Evolutionary conservation across 306 rosid species (phyloP).

Genomic region (Lathyrus aphaca): DNA sequence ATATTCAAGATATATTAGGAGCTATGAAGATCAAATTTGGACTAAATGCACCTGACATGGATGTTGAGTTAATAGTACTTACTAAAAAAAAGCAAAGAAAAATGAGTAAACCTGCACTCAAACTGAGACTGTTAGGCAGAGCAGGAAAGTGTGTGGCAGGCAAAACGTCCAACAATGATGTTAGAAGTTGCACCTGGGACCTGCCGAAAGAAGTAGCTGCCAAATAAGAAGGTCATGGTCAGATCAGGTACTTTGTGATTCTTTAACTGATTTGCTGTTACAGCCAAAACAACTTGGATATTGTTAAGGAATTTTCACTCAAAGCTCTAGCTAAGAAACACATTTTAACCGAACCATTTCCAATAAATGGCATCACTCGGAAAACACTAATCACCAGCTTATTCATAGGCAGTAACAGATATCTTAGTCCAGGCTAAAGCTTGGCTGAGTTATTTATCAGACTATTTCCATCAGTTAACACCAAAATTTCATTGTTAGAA

Average conservation of each 20-base stretch:
- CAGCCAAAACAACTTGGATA: slow-evolving; percentile 25
- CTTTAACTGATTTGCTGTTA: slow-evolving; percentile 29
- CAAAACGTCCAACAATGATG: slow-evolving; percentile 61
- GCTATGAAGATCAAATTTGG: slow-evolving; percentile 11
- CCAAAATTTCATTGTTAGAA: slow-evolving; percentile 14
- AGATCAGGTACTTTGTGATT: slow-evolving; percentile 19
- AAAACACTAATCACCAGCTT: neutral
- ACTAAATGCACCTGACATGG: slow-evolving; percentile 13
- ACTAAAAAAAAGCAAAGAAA: slow-evolving; percentile 24
- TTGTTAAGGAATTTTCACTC: neutral
- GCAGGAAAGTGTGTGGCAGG: slow-evolving; percentile 56
- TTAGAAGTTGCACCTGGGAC: slow-evolving; percentile 60
- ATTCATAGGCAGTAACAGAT: no score
- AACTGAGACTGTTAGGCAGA: slow-evolving; percentile 56
- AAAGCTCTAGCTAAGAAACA: neutral
- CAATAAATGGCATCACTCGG: slow-evolving; percentile 10
- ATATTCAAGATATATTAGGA: slow-evolving; percentile 12
- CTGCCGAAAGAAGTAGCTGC: slow-evolving; percentile 78
- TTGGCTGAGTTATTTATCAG: slow-evolving; percentile 21
- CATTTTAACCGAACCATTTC: neutral
- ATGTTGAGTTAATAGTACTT: slow-evolving; percentile 22
- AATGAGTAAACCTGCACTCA: slow-evolving; percentile 62
- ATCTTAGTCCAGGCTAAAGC: slow-evolving; percentile 1
- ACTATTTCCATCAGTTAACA: slow-evolving; percentile 30
- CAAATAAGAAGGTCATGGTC: slow-evolving; percentile 39